Conservation (phyloP, 2,329 filamentous ascomycete species). For the Calonectria pseudoreteaudii region DNA sequence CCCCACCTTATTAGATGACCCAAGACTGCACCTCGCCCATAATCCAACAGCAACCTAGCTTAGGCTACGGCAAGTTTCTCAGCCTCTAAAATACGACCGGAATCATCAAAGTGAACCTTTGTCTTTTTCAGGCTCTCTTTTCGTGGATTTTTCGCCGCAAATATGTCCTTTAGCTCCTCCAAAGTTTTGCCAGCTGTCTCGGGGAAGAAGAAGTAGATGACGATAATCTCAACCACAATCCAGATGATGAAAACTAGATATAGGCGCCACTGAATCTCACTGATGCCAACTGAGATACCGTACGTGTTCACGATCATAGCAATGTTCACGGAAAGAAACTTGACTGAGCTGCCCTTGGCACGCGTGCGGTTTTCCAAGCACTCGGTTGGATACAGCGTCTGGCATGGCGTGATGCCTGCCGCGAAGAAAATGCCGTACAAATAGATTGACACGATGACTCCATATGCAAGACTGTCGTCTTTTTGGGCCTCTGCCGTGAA, state of each 20-base stretch:
- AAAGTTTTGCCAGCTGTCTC: slow-evolving; percentile 44
- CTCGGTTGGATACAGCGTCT: slow-evolving; percentile 4
- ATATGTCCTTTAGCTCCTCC: slow-evolving; percentile 43
- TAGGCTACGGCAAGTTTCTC: background rate
- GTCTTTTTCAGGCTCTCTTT: slow-evolving; percentile 5
- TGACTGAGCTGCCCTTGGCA: slow-evolving; percentile 7
- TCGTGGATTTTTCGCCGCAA: slow-evolving; percentile 33
- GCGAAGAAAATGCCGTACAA: slow-evolving; percentile 3
- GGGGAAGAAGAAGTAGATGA: slow-evolving; percentile 51
- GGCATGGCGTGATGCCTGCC: background rate
- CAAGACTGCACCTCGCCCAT: too few relatives aligned
- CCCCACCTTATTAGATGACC: background rate
- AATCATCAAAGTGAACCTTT: background rate
- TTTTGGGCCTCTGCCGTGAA: slow-evolving; percentile 46
- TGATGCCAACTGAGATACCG: background rate
- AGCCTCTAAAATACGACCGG: background rate
- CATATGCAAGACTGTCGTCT: slow-evolving; percentile 50
- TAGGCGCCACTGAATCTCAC: slow-evolving; percentile 49
- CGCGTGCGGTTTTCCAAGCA: background rate
- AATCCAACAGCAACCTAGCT: background rate
- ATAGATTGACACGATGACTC: slow-evolving; percentile 65
- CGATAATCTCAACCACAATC: slow-evolving; percentile 37
- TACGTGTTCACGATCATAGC: background rate
- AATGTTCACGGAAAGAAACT: background rate
- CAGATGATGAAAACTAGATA: slow-evolving; percentile 52